Conservation (phyloP, 140 eudicot genomes). For the Ambrosia hybrid region DNA sequence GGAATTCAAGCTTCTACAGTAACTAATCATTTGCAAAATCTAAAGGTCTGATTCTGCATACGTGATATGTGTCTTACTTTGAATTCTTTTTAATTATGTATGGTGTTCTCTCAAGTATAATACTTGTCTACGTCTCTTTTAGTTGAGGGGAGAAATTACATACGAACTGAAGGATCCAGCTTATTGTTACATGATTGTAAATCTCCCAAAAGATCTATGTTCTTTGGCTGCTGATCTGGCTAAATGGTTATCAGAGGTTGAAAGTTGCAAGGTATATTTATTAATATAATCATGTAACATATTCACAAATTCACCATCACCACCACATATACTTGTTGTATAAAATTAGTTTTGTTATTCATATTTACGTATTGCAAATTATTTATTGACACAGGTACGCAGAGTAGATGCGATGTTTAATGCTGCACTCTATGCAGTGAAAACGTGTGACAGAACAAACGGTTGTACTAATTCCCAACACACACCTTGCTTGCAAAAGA, state of each 20-base stretch:
- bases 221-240: slow-evolving; percentile 68
- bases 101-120: neutral
- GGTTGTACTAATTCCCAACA: slow-evolving; percentile 68
- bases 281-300: neutral
- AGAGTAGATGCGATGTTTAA: slow-evolving; percentile 74
- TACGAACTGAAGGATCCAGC: slow-evolving; percentile 95
- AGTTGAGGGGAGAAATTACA: slow-evolving; percentile 79
- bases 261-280: slow-evolving; percentile 71
- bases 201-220: slow-evolving; percentile 71
- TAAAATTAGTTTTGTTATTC: neutral
- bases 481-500: slow-evolving; percentile 79
- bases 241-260: slow-evolving; percentile 88
- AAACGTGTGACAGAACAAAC: slow-evolving; percentile 53
- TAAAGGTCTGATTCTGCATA: slow-evolving; percentile 53
- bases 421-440: slow-evolving; percentile 71
- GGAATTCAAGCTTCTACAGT: slow-evolving; percentile 44
- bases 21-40: slow-evolving; percentile 57
- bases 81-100: neutral
- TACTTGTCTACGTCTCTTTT: slow-evolving; percentile 6
- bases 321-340: neutral
- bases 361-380: slow-evolving; percentile 1
- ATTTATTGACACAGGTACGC: slow-evolving; percentile 52
- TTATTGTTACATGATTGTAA: slow-evolving; percentile 61
- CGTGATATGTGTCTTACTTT: slow-evolving; percentile 9
- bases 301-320: neutral